Evolutionary conservation across 352 stramenopile species (phyloP), one percentile per base, ranked within the genome.

Genomic region (Peronospora destructor): DNA sequence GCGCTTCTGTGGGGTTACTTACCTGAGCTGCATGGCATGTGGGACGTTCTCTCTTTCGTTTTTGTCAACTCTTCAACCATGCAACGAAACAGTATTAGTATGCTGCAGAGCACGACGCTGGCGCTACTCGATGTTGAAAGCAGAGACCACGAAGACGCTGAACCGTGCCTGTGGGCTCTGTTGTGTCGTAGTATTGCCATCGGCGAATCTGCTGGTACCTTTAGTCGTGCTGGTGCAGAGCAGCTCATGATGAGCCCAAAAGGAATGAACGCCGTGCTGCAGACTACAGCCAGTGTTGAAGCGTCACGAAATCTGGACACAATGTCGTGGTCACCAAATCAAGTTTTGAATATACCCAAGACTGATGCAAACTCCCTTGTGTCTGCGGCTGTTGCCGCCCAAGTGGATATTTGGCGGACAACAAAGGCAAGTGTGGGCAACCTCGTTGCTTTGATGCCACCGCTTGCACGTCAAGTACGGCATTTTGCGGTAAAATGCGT

Each of bases 181-280:
- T 66, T 91, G 33, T 91, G 74, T 43, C 81, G 81, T 26, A 86
- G 81, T 44, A 83, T 91, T 45, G 78, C 76, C 4, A 85, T 88
- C 16, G 78, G 81, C 2, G 81, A 91, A 52, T 85, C 74, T 6
- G 69, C 64, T n/a, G 75, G 64, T 28, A 59, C 56, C 0, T 76
- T 71, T 28, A 43, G 44, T 9, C 40, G 53, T 9, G 53, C 45
- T 12, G 49, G 37, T 45, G 34, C 48, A 9, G 62, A 70, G 13
- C 64, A 83, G 25, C 54, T 86, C 9, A 87, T 86, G 78, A 83
- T 83, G 70, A 87, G 73, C 28, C 76, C 76, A 8, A 85, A 85
- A 56, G 76, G 67, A n/a, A 53, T 73, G 8, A 69, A 71, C 45
- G 13, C 32, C 33, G 29, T 54, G 49, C 32, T 60, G 23, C 47